Conservation (phyloP, 2,329 filamentous ascomycete genomes). For the Aureobasidium vineae region DNA sequence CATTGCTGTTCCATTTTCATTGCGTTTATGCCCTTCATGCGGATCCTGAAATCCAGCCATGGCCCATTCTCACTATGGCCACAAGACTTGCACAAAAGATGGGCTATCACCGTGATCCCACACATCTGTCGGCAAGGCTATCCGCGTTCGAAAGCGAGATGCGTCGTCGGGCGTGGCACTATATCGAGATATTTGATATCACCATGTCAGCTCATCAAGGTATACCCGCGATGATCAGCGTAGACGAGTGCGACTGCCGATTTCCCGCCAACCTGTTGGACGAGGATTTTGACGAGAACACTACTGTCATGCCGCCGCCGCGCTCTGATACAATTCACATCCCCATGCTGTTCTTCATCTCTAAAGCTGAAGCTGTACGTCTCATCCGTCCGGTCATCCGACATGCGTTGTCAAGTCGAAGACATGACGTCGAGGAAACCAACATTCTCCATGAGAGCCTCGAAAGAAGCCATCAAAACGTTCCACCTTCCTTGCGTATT, state of each 20-base stretch:
- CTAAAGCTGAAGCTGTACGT: slow-evolving; percentile 2
- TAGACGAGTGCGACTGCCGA: slow-evolving; percentile 21
- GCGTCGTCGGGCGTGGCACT: slow-evolving; percentile 26
- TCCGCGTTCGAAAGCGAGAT: slow-evolving; percentile 28
- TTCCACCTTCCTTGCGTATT: slow-evolving; percentile 34
- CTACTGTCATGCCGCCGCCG: slow-evolving; percentile 3
- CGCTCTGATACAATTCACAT: slow-evolving; percentile 20
- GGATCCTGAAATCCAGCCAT: slow-evolving; percentile 3
- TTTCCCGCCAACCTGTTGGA: slow-evolving; percentile 23
- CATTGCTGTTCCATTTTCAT: slow-evolving; percentile 11
- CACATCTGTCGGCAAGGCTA: slow-evolving; percentile 15
- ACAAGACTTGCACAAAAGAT: slow-evolving; percentile 25
- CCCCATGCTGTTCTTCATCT: slow-evolving; percentile 12
- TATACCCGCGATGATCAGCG: slow-evolving; percentile 22
- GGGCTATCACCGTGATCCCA: slow-evolving; percentile 28
- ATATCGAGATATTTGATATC: slow-evolving; percentile 21
- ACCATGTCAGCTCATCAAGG: slow-evolving; percentile 24
- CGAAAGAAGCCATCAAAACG: slow-evolving; percentile 7
- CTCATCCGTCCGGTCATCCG: slow-evolving; percentile 4
- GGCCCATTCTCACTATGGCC: slow-evolving; percentile 18
- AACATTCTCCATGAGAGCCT: slow-evolving; percentile 28
- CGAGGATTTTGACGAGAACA: slow-evolving; percentile 27
- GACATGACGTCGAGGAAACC: slow-evolving; percentile 26
- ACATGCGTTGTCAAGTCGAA: slow-evolving; percentile 7
- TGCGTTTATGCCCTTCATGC: slow-evolving; percentile 7